Evolutionary conservation across 2,329 filamentous ascomycete genomes (phyloP), one percentile per base, ranked within the genome.

Genomic region (Pestalotiopsis fici): DNA sequence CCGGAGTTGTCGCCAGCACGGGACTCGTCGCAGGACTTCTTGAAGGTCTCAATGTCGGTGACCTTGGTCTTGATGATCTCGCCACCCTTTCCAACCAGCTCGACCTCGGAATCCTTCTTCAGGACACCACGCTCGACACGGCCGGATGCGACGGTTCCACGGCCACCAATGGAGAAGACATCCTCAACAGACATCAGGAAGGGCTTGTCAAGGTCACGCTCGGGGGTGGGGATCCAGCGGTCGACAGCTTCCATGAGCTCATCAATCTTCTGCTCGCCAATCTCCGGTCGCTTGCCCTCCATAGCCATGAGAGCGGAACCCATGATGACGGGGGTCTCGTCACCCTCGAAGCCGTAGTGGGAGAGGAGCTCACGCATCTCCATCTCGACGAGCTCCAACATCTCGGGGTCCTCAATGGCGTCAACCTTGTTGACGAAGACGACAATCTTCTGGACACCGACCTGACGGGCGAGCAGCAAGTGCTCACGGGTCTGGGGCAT

Each of bases 381-480:
- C 92, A 99, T 97, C 89, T 99, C 96, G 80, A 99, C 96, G 68
- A 99, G 93, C 86, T 99, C 96, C 90, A 99, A 89, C 96, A 99
- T 99, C 85, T 99, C 96, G 70, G 93, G 93, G 86, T 99, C 96
- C 75, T 98, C 95, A 71, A 99, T 90, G 73, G 94, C 93, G 82
- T 99, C 96, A 80, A 98, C 89, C 89, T 99, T 99, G 93, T 99
- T 99, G 83, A 99, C 96, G 81, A 99, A 99, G 75, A 99, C 97
- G 72, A 99, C 96, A 74, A 98, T 95, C 84, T 91, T 94, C 87
- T 98, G 93, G 74, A 99, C 94, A 88, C 96, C 96, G 79, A 99
- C 95, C 86, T 99, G 96, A 75, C 96, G 94, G 80, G 96, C 96
- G 71, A 99, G 93, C 75, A 99, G 90, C 83, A 99, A 88, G 86